A percentile compares a stretch with the other conserved stretches of the same genome.
Evolutionary conservation across 331 rosid species (phyloP).

Genomic region (Malus hybrid): DNA sequence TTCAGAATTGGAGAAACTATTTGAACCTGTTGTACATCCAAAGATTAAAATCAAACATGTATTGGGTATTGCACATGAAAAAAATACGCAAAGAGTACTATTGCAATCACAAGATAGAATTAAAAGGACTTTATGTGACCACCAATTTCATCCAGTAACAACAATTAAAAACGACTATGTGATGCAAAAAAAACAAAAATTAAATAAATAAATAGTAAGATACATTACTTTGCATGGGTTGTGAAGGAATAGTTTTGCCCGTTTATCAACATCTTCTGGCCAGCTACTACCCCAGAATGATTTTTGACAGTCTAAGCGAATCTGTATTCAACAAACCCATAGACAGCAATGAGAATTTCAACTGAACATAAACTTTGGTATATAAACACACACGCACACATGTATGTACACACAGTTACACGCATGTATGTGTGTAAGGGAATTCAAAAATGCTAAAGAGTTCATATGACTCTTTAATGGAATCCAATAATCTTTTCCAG

Average conservation of each 20-base stretch:
- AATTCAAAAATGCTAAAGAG: no score
- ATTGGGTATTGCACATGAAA: no score
- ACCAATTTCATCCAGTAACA: background rate
- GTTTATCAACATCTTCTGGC: conserved; percentile 96
- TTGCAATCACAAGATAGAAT: background rate
- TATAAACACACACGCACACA: no score
- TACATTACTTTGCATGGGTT: conserved; percentile 73
- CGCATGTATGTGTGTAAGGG: no score
- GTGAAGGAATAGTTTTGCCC: conserved; percentile 77
- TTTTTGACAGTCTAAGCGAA: conserved; percentile 92
- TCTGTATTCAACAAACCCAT: conserved; percentile 28
- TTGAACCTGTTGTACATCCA: background rate
- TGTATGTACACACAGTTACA: no score
- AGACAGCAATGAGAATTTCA: background rate
- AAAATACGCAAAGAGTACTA: background rate
- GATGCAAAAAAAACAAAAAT: no score
- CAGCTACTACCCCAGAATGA: conserved; percentile 96
- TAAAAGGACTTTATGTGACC: background rate
- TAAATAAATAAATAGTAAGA: background rate
- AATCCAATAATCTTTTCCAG: no score
- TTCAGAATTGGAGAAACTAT: conserved; percentile 82
- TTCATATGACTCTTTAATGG: no score
- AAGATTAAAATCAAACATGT: background rate
- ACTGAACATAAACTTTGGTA: background rate
- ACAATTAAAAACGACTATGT: background rate